Conservation (phyloP, 306 rosid species). For the Sicyos baderoa region DNA sequence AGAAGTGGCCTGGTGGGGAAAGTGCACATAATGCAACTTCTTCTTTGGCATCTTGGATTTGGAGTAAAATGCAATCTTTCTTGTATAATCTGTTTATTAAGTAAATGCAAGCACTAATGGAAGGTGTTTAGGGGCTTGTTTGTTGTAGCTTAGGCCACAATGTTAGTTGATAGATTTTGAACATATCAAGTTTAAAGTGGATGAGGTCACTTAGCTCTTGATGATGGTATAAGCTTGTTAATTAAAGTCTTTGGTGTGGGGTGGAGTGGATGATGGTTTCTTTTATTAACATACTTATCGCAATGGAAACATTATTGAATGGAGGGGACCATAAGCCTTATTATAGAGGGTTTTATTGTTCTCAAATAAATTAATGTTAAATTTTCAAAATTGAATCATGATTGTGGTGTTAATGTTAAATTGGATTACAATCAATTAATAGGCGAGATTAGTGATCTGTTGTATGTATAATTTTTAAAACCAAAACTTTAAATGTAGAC, state of each 20-base stretch:
- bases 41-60: conserved; percentile 5
- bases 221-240: not conserved
- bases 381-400: no score
- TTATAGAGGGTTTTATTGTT: no score
- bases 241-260: not conserved
- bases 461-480: no score
- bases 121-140: not conserved
- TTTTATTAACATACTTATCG: not conserved
- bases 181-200: not conserved
- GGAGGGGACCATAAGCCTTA: no score
- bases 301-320: not conserved
- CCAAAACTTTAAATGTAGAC: no score
- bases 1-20: not conserved
- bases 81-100: not conserved
- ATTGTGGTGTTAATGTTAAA: no score
- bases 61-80: not conserved
- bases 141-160: not conserved
- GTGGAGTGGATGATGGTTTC: not conserved
- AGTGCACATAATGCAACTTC: conserved; percentile 9
- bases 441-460: no score
- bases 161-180: no score
- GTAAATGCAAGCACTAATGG: conserved; percentile 6
- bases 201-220: not conserved
- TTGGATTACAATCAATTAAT: no score
- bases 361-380: no score